Evolutionary conservation across 2,329 filamentous ascomycete genomes (phyloP), one percentile per base, ranked within the genome.

Genomic region (Mariannaea elegans): DNA sequence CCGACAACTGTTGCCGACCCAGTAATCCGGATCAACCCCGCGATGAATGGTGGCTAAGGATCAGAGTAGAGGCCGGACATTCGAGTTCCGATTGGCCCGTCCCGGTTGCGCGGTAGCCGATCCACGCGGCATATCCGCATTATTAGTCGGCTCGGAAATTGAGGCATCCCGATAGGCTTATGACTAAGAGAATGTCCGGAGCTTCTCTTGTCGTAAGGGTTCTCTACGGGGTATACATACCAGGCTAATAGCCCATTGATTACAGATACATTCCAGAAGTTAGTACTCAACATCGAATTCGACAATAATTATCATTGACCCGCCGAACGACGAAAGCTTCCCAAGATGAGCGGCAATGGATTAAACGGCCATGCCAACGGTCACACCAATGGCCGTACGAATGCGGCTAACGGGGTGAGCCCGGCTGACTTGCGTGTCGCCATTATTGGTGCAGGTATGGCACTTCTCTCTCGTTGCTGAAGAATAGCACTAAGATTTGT

Each of bases 401-500:
- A 48, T 9, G 44, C 32, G 3, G 34, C 44, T 13, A 16, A 24
- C 13, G 44, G 44, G 34, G 32, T 23, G 8, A 31, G 41, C 45
- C 45, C 38, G 8, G 45, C 34, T 7, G 32, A 54, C 12, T 24
- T 64, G 14, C 56, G 47, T 36, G 41, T 87, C 70, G 81, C 80
- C 70, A 78, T 86, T 64, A 74, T 84, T 62, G 83, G 83, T 65
- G 83, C 83, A 23, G 83, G 81, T 82, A 75, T 41, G 51, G 34
- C 27, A 12, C 14, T n/a, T 21, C 14, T 3, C 14, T 3, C 16
- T 4, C 23, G 4, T 29, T 4, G 4, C 21, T 18, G 13, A 9
- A 4, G 19, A 3, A 7, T 10, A 7, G 16, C 44, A 21, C 34
- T 55, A 32, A 55, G 4, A 24, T 16, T 19, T n/a, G 2, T 16